Conservation (phyloP, 202 grass and related monocot species). For the Zoysia matrella region DNA sequence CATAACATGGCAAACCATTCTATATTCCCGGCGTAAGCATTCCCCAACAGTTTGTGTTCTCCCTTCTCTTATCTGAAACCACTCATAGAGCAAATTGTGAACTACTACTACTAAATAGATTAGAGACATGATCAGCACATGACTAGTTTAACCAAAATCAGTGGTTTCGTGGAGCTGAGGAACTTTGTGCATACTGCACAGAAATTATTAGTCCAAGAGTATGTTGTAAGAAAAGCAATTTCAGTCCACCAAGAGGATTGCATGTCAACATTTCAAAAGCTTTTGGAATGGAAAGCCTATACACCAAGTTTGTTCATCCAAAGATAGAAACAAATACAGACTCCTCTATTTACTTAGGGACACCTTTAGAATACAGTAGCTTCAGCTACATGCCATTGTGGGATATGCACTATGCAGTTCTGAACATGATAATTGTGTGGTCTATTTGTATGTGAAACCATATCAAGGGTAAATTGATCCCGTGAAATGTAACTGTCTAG, state of each 20-base stretch:
- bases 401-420: neutral
- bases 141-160: neutral
- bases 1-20: conserved; percentile 91
- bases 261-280: neutral
- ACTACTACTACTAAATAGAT: neutral
- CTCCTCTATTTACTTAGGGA: neutral
- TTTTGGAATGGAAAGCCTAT: neutral
- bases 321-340: neutral
- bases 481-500: neutral
- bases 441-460: neutral
- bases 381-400: neutral
- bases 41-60: conserved; percentile 74
- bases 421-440: neutral
- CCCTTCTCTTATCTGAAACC: conserved; percentile 88
- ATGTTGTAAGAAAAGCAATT: neutral
- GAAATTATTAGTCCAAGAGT: neutral
- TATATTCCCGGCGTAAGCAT: conserved; percentile 88
- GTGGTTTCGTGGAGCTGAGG: neutral
- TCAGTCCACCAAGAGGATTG: neutral
- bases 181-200: neutral
- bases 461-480: neutral
- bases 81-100: conserved; percentile 11
- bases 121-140: neutral
- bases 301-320: neutral
- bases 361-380: neutral